These are phyloP conservation scores for Cucurbita moschata DNA, from an alignment of 306 rosid genomes.

Conservation along the genomic window DNA sequence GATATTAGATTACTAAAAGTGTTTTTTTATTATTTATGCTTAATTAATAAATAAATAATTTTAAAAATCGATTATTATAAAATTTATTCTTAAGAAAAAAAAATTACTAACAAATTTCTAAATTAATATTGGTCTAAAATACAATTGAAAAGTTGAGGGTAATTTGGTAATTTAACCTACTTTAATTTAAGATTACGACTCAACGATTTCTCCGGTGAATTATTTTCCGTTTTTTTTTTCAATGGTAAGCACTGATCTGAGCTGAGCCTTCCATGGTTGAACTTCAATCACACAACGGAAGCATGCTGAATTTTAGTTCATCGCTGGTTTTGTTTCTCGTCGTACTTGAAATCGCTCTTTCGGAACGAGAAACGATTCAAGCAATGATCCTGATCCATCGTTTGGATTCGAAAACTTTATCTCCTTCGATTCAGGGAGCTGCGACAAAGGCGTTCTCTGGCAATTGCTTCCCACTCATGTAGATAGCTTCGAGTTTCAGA, in stretches of 20 bases:
- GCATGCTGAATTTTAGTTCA: conserved; percentile 29
- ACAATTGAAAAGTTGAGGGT: no score
- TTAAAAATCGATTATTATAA: no score
- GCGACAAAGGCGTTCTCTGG: conserved; percentile 48
- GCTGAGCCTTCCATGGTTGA: background rate
- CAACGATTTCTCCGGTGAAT: background rate
- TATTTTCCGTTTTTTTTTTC: background rate
- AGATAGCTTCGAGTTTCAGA: conserved; percentile 19
- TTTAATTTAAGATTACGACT: no score
- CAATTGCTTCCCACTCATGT: conserved; percentile 61
- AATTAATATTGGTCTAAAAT: no score
- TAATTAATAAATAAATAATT: no score
- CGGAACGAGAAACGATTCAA: conserved; percentile 29
- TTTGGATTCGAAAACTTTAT: conserved; percentile 43
- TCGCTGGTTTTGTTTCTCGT: conserved; percentile 25
- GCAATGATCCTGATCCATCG: conserved; percentile 53
- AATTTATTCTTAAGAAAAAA: no score
- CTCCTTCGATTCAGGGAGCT: conserved; percentile 64
- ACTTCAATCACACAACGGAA: background rate
- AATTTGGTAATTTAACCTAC: no score
- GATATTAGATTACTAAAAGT: no score
- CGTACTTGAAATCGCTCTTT: conserved; percentile 17
- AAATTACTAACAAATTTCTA: no score
- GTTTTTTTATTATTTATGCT: no score
- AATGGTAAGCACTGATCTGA: background rate